A percentile compares a stretch with the other conserved stretches of the same genome.
phyloP scores from a whole-genome alignment of 345 rosid genomes.

The Nasturtium officinale region DNA sequence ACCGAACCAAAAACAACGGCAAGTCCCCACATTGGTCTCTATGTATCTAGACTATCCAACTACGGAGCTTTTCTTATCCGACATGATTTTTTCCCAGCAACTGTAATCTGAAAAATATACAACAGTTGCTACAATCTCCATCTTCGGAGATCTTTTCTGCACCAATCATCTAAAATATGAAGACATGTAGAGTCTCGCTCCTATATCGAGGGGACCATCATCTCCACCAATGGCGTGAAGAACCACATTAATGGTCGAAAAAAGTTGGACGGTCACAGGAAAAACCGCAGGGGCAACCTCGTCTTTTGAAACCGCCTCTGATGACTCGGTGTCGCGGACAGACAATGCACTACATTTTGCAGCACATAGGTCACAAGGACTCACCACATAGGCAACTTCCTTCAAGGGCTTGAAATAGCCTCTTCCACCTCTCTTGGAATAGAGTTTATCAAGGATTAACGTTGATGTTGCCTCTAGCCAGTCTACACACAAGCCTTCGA shows the following conservation, averaged over 20 bases:
- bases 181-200: conserved; percentile 69
- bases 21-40: conserved; percentile 23
- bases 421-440: conserved; percentile 49
- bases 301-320: conserved; percentile 14
- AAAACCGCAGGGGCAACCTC: conserved; percentile 59
- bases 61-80: conserved; percentile 2
- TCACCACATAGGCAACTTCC: conserved; percentile 59
- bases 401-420: conserved; percentile 52
- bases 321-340: conserved; percentile 18
- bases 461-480: conserved; percentile 87
- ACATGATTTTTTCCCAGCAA: conserved; percentile 12
- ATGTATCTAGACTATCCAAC: conserved; percentile 28
- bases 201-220: conserved; percentile 76
- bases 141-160: conserved; percentile 20
- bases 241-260: conserved; percentile 80
- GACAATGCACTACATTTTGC: conserved; percentile 42
- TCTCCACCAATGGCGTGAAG: conserved; percentile 82
- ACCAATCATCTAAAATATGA: conserved; percentile 61
- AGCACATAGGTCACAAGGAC: conserved; percentile 51
- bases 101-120: conserved; percentile 32
- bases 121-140: conserved; percentile 26
- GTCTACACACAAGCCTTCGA: conserved; percentile 72
- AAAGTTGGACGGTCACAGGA: conserved; percentile 65
- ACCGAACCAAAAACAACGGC: conserved; percentile 43
- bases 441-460: conserved; percentile 61